Conservation (phyloP, 2,329 filamentous ascomycete species). For the Venturia effusa region DNA sequence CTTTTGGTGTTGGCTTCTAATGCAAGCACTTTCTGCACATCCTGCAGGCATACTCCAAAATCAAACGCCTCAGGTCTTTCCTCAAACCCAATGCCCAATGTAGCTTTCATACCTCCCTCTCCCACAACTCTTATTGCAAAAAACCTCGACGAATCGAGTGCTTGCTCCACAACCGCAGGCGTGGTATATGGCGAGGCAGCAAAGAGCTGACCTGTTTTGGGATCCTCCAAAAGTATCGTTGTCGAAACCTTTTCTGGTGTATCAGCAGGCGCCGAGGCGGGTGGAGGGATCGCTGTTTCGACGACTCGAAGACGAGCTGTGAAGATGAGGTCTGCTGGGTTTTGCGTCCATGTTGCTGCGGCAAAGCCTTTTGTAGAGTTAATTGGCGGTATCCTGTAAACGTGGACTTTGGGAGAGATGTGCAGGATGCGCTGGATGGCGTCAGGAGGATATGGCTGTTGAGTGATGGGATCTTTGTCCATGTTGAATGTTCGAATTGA, state of each 20-base stretch:
- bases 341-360: conserved; percentile 64
- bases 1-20: conserved; percentile 16
- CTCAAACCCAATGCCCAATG: conserved; percentile 78
- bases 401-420: conserved; percentile 61
- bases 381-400: conserved; percentile 79
- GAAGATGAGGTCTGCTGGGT: conserved; percentile 64
- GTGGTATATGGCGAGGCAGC: conserved; percentile 71
- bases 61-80: conserved; percentile 80
- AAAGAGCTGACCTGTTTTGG: conserved; percentile 62
- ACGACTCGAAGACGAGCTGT: conserved; percentile 70
- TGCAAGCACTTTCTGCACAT: conserved; percentile 56
- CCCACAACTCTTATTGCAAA: conserved; percentile 76
- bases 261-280: conserved; percentile 19
- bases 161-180: conserved; percentile 58
- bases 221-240: conserved; percentile 71
- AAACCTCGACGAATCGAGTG: conserved; percentile 70
- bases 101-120: conserved; percentile 62
- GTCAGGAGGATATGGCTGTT: conserved; percentile 54
- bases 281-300: conserved; percentile 52
- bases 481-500: conserved; percentile 28
- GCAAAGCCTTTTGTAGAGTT: conserved; percentile 68
- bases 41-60: conserved; percentile 69
- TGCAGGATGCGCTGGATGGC: conserved; percentile 81
- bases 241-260: conserved; percentile 51
- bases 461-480: conserved; percentile 63